Conservation (phyloP, 768 basidiomycete genomes). For the Collybia mongolica region DNA sequence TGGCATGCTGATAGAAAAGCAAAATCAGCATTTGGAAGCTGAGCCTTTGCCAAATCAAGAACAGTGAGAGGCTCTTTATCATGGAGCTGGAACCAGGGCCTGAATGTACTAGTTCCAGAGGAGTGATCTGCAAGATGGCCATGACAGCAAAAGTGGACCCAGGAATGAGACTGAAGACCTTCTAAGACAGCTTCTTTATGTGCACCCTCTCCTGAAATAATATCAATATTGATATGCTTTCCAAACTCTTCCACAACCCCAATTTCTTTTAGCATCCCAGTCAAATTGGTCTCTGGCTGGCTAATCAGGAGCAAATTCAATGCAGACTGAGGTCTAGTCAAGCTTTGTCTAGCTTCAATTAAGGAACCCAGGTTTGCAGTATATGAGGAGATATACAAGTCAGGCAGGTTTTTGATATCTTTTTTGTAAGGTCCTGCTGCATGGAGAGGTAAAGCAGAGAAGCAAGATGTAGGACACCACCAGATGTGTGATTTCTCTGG, state of each 20-base stretch:
- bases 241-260: not conserved
- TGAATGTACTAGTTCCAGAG: not conserved
- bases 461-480: not conserved
- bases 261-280: not conserved
- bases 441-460: not conserved
- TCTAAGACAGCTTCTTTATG: not conserved
- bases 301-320: not conserved
- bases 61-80: not conserved
- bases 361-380: not conserved
- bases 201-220: not conserved
- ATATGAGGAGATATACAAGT: not conserved
- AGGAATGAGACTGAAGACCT: not conserved
- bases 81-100: not conserved
- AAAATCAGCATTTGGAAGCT: not conserved
- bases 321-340: not conserved
- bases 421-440: not conserved
- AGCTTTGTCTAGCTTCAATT: not conserved
- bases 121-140: not conserved
- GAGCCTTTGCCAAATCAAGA: not conserved
- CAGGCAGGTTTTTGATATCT: not conserved
- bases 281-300: not conserved
- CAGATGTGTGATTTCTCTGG: not conserved
- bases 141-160: constrained; percentile 2
- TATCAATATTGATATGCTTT: not conserved
- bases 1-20: not conserved